Evolutionary conservation across 164 flowering plant species (phyloP).

Genomic region (Vitis vinifera): DNA sequence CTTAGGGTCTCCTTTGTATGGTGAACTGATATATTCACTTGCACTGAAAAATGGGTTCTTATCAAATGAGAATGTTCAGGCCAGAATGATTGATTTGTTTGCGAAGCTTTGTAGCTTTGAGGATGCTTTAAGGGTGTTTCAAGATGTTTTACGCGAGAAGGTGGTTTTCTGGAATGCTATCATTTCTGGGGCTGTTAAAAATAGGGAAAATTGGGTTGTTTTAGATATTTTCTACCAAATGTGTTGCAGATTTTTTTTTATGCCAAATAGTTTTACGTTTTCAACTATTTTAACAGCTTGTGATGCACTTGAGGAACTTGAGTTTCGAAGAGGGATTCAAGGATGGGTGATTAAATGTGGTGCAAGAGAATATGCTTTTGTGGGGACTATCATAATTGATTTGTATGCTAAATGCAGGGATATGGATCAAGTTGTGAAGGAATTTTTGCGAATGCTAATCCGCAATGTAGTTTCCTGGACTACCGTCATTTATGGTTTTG

Average conservation of each 20-base stretch:
- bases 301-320: conserved; percentile 46
- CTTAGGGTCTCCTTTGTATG: too few species aligned
- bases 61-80: conserved; percentile 53
- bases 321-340: conserved; percentile 55
- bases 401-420: too few species aligned
- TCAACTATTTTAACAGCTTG: conserved; percentile 70
- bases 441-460: too few species aligned
- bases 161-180: conserved; percentile 81
- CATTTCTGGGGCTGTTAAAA: conserved; percentile 65
- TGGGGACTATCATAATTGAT: too few species aligned
- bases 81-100: conserved; percentile 69
- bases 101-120: conserved; percentile 42
- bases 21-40: too few species aligned
- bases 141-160: conserved; percentile 52
- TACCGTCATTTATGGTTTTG: too few species aligned
- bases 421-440: too few species aligned
- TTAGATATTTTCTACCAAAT: conserved; percentile 54
- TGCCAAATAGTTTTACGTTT: conserved; percentile 63
- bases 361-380: too few species aligned
- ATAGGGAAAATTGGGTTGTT: conserved; percentile 46
- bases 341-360: conserved; percentile 20
- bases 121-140: conserved; percentile 64
- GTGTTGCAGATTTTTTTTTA: conserved; percentile 22
- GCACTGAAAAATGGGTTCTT: conserved; percentile 36
- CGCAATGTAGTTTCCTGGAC: too few species aligned